phyloP scores from a whole-genome alignment of 1,139 yeast genomes.

The Arxiozyma bovina region DNA sequence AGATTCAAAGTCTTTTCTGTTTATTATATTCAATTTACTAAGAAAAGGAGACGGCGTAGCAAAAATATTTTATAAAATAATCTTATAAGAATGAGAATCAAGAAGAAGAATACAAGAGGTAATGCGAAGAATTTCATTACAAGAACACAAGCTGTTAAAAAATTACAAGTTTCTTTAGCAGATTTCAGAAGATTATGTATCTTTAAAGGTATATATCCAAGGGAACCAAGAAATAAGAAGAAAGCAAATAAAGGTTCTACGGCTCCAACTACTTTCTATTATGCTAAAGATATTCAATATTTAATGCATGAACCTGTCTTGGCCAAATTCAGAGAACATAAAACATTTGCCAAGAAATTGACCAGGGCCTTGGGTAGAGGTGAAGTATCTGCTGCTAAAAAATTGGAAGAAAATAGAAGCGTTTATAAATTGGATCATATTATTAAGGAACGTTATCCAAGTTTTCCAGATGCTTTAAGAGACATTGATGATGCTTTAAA shows the following conservation, averaged over 20 bases:
- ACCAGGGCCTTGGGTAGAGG: constrained; percentile 88
- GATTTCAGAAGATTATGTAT: constrained; percentile 96
- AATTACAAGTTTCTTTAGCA: constrained; percentile 88
- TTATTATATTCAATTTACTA: not conserved
- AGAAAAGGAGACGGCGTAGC: not conserved
- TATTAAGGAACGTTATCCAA: constrained; percentile 91
- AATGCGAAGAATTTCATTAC: constrained; percentile 90
- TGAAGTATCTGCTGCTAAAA: constrained; percentile 81
- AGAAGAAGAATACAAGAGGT: constrained; percentile 79
- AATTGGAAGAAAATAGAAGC: constrained; percentile 73
- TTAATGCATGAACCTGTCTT: constrained; percentile 91
- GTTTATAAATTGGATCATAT: constrained; percentile 80
- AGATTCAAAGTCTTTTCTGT: not conserved
- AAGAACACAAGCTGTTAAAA: constrained; percentile 90
- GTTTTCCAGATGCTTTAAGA: constrained; percentile 83
- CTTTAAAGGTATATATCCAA: constrained; percentile 91
- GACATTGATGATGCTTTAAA: constrained; percentile 93
- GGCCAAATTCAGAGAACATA: constrained; percentile 88
- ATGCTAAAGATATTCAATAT: constrained; percentile 88
- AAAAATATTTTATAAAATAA: not conserved
- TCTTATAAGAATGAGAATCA: constrained; percentile 36
- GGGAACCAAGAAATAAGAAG: constrained; percentile 94
- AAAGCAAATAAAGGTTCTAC: constrained; percentile 97
- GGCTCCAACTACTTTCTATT: constrained; percentile 91
- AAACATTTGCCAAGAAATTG: constrained; percentile 84